These are phyloP conservation scores for Albugo candida DNA, from an alignment of 352 stramenopile species.

Conservation along the genomic window DNA sequence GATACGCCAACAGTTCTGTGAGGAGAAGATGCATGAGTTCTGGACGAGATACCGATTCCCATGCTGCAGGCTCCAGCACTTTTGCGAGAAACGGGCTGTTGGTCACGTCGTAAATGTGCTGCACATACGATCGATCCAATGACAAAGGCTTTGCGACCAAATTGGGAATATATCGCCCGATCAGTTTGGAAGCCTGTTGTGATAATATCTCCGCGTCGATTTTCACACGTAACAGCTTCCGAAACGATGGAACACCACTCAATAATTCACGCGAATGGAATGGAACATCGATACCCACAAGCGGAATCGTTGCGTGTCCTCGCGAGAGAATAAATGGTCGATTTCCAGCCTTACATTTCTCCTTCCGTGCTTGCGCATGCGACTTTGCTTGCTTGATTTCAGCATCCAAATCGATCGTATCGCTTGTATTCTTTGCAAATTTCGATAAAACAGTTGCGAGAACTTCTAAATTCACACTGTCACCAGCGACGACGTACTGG, in stretches of 20 bases:
- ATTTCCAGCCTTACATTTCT: constrained; percentile 26
- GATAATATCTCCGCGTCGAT: constrained; percentile 46
- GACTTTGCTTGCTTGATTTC: constrained; percentile 33
- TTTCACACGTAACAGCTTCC: constrained; percentile 46
- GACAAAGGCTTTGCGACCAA: constrained; percentile 64
- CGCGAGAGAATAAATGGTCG: constrained; percentile 37
- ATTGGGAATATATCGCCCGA: constrained; percentile 76
- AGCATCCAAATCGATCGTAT: constrained; percentile 19
- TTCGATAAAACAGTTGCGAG: constrained; percentile 37
- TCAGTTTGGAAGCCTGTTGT: constrained; percentile 39
- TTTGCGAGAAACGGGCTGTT: constrained; percentile 48
- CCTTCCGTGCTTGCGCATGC: constrained; percentile 16
- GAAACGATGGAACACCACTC: constrained; percentile 61
- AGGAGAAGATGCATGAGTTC: constrained; percentile 58
- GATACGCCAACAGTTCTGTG: constrained; percentile 73
- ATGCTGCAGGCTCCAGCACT: constrained; percentile 46
- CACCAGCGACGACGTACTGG: constrained; percentile 74
- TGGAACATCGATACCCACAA: constrained; percentile 78
- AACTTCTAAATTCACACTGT: constrained; percentile 65
- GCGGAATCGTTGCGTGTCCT: constrained; percentile 65
- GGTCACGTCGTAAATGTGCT: constrained; percentile 47
- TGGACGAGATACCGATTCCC: constrained; percentile 37
- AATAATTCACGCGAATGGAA: constrained; percentile 77
- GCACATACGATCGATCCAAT: constrained; percentile 51
- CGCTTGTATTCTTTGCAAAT: constrained; percentile 12